Evolutionary conservation across 805 yeast species (phyloP).

Genomic region (Metschnikowia drakensbergensis): DNA sequence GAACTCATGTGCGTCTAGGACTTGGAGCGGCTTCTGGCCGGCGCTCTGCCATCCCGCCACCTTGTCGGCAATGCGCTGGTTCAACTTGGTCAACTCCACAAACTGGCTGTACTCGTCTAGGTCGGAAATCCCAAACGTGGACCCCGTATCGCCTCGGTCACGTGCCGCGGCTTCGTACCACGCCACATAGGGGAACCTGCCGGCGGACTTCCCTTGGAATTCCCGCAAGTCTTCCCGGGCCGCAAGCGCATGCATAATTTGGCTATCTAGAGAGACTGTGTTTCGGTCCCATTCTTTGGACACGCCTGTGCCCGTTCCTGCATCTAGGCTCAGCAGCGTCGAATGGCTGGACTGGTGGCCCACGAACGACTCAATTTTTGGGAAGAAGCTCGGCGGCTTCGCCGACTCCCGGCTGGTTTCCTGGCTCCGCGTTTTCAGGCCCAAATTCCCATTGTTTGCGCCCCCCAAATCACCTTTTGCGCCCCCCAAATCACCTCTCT

Average conservation of each 20-base stretch:
- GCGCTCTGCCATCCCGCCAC: constrained; percentile 7
- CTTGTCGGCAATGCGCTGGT: constrained; percentile 28
- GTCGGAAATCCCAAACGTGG: constrained; percentile 26
- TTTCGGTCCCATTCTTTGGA: background rate
- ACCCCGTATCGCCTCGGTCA: background rate
- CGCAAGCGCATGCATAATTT: background rate
- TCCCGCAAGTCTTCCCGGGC: background rate
- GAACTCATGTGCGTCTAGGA: constrained; percentile 11
- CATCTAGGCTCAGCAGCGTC: background rate
- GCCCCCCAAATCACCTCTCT: no score
- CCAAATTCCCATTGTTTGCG: no score
- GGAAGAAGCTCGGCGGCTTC: background rate
- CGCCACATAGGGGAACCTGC: constrained; percentile 12
- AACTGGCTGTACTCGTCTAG: constrained; percentile 35
- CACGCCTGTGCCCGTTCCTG: background rate
- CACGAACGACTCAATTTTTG: background rate
- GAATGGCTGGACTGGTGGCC: background rate
- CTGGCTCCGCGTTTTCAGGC: no score
- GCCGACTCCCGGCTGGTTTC: no score
- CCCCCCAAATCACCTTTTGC: background rate
- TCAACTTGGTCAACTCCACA: constrained; percentile 32
- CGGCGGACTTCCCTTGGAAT: background rate
- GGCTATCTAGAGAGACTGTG: background rate
- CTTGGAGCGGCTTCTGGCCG: constrained; percentile 8
- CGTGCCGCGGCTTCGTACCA: constrained; percentile 12